A percentile compares a stretch with the other conserved stretches of the same genome.
Evolutionary conservation across 257 asterid species (phyloP).

Genomic region (Buddleja alternifolia): DNA sequence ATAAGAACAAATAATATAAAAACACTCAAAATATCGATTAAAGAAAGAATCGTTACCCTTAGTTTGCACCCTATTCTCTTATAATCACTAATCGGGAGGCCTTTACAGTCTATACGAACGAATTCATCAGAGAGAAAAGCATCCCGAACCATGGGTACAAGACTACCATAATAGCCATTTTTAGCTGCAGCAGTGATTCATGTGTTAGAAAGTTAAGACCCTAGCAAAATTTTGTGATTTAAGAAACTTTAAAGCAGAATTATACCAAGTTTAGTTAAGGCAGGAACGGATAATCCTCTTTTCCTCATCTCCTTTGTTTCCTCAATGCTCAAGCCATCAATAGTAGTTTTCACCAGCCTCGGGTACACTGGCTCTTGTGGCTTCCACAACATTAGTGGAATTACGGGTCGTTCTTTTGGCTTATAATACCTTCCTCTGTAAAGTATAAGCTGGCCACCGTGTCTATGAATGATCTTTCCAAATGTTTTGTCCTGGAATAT

Average conservation of each 20-base stretch:
- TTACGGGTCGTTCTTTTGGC: slow-evolving; percentile 57
- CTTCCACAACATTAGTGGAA: slow-evolving; percentile 95
- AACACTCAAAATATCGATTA: not conserved
- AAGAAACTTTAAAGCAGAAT: slow-evolving; percentile 15
- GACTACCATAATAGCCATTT: slow-evolving; percentile 93
- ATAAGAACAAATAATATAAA: not conserved
- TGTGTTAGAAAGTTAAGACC: slow-evolving; percentile 5
- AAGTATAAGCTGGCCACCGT: slow-evolving; percentile 67
- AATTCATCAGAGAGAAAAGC: slow-evolving; percentile 84
- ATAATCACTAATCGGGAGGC: slow-evolving; percentile 84
- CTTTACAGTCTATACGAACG: slow-evolving; percentile 80
- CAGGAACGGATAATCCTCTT: slow-evolving; percentile 69
- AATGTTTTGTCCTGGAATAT: slow-evolving; percentile 76
- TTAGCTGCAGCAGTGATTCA: slow-evolving; percentile 56
- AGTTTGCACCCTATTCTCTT: slow-evolving; percentile 93
- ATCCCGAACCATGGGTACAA: slow-evolving; percentile 88
- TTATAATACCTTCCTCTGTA: slow-evolving; percentile 84
- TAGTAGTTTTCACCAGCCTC: slow-evolving; percentile 77
- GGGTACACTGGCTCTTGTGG: slow-evolving; percentile 98
- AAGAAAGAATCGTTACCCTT: slow-evolving; percentile 50
- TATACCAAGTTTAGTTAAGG: slow-evolving; percentile 82
- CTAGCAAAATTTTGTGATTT: not conserved
- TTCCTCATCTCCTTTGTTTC: slow-evolving; percentile 89
- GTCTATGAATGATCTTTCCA: slow-evolving; percentile 80
- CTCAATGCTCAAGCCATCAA: slow-evolving; percentile 80